phyloP scores from a whole-genome alignment of 2,329 filamentous ascomycete species.

The Colletotrichum aenigma region DNA sequence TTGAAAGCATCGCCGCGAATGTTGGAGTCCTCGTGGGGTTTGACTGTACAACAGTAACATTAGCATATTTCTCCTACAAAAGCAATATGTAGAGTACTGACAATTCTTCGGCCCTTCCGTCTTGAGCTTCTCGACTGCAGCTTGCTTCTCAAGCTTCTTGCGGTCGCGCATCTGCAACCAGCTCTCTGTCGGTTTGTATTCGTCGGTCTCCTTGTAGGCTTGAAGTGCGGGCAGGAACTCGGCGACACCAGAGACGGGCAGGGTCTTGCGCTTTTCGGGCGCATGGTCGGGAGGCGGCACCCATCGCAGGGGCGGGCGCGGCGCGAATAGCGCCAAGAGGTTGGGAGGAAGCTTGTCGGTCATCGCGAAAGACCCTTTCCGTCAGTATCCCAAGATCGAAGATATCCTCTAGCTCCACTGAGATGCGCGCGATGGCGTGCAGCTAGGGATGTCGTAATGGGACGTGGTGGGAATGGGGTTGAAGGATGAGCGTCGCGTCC shows the following conservation, averaged over 20 bases:
- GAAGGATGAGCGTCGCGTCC: slow-evolving; percentile 1
- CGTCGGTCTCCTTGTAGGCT: slow-evolving; percentile 78
- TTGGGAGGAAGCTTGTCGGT: slow-evolving; percentile 96
- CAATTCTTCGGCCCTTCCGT: slow-evolving; percentile 67
- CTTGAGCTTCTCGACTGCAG: slow-evolving; percentile 65
- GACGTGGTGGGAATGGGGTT: neutral
- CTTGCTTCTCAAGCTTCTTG: slow-evolving; percentile 80
- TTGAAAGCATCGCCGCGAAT: slow-evolving; percentile 93
- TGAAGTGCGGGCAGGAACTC: slow-evolving; percentile 75
- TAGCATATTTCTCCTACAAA: slow-evolving; percentile 16
- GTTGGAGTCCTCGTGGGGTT: slow-evolving; percentile 84
- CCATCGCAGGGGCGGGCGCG: slow-evolving; percentile 89
- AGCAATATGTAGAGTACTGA: neutral
- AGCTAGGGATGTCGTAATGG: neutral
- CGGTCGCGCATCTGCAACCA: slow-evolving; percentile 90
- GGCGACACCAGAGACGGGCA: slow-evolving; percentile 74
- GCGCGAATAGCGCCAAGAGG: slow-evolving; percentile 91
- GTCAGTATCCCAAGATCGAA: neutral
- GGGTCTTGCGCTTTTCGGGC: slow-evolving; percentile 80
- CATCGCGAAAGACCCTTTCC: slow-evolving; percentile 59
- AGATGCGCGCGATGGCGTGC: neutral
- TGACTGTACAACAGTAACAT: slow-evolving; percentile 56
- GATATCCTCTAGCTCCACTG: neutral
- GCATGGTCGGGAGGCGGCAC: slow-evolving; percentile 82
- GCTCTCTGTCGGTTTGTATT: slow-evolving; percentile 84